These are phyloP conservation scores for Fusarium graminum DNA, from an alignment of 2,329 filamentous ascomycete species.

Conservation along the genomic window DNA sequence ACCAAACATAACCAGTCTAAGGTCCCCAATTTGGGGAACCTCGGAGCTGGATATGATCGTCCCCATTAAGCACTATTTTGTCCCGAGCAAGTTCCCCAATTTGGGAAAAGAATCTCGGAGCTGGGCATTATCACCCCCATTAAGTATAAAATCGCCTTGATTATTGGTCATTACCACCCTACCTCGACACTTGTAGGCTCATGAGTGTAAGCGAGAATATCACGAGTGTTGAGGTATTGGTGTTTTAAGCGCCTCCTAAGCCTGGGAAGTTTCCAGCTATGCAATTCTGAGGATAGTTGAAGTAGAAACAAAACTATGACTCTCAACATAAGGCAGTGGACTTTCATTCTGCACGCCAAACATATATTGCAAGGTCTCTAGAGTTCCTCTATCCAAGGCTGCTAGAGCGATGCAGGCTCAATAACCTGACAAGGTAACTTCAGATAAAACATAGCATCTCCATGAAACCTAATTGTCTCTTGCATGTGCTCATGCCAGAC, in stretches of 20 bases:
- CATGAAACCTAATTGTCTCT: background rate
- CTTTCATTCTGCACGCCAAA: no score
- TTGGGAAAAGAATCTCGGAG: conserved; percentile 24
- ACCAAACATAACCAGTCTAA: conserved; percentile 22
- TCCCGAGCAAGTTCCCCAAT: conserved; percentile 2
- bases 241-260: background rate
- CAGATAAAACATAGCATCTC: conserved; percentile 15
- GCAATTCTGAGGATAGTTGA: no score
- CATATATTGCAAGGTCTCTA: no score
- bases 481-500: background rate
- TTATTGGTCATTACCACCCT: background rate
- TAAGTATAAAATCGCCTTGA: conserved; percentile 16
- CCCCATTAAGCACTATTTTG: conserved; percentile 30
- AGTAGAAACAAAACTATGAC: no score
- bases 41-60: conserved; percentile 29
- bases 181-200: background rate
- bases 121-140: conserved; percentile 26
- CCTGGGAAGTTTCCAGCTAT: fast-evolving
- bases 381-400: conserved; percentile 5
- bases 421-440: conserved; percentile 17
- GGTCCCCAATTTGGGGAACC: conserved; percentile 12
- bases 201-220: background rate
- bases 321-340: no score
- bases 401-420: conserved; percentile 17
- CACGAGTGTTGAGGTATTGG: background rate